Evolutionary conservation across 1,284 basidiomycete species (phyloP).

Genomic region (Wolfiporia cocos): DNA sequence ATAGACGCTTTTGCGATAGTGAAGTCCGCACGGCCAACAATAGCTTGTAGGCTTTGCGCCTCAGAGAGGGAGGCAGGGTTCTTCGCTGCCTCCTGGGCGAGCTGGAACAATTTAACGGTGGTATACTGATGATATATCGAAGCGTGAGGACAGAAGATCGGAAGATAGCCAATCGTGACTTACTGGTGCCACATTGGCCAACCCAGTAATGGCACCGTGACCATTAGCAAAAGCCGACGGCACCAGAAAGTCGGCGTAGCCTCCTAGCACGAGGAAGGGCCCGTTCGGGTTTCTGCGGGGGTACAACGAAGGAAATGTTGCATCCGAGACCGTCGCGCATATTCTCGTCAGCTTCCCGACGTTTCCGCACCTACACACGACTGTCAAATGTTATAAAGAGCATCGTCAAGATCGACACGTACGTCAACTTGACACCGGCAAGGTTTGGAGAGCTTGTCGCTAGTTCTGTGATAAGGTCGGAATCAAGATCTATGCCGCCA

Average conservation of each 20-base stretch:
- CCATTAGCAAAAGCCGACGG: conserved; percentile 40
- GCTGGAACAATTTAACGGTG: conserved; percentile 56
- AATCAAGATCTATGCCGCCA: conserved; percentile 83
- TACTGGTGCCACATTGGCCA: conserved; percentile 47
- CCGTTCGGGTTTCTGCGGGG: conserved; percentile 60
- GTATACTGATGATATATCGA: conserved; percentile 37
- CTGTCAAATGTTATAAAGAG: neutral
- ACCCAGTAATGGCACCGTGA: conserved; percentile 53
- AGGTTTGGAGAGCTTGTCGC: conserved; percentile 67
- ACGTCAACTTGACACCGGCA: conserved; percentile 86
- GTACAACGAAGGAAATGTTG: conserved; percentile 48
- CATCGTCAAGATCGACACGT: conserved; percentile 23
- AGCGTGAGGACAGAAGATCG: conserved; percentile 2
- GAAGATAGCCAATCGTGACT: conserved; percentile 12
- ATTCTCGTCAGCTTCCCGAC: conserved; percentile 89
- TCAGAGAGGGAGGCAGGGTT: conserved; percentile 56
- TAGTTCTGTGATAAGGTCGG: conserved; percentile 78
- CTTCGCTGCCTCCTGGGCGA: conserved; percentile 46
- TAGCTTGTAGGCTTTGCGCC: conserved; percentile 73
- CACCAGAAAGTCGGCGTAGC: conserved; percentile 50
- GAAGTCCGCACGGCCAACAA: conserved; percentile 75
- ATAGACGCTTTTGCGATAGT: conserved; percentile 77
- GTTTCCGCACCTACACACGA: conserved; percentile 69
- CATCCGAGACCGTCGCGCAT: conserved; percentile 55
- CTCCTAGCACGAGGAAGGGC: conserved; percentile 60